Conservation (phyloP, 192 early-diverging fungal genomes). For the Rhizoclosmatium sp. region DNA sequence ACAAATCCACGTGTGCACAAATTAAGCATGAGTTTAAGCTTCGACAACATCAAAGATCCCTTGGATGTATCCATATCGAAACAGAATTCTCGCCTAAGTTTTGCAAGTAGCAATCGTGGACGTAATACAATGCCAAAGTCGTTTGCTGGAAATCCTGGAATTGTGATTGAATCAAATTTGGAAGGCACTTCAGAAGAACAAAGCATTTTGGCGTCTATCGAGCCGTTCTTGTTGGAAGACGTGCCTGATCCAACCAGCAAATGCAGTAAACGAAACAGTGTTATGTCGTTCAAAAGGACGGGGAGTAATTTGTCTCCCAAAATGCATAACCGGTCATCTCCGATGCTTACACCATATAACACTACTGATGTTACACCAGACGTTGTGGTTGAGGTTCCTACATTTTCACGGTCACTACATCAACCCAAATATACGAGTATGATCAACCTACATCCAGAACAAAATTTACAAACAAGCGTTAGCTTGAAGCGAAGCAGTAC, state of each 20-base stretch:
- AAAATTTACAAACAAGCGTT: not conserved
- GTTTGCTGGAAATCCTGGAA: not conserved
- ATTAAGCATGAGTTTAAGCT: no score
- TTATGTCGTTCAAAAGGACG: no score
- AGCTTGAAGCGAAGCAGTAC: not conserved
- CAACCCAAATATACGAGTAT: not conserved
- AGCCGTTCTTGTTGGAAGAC: conserved; percentile 46
- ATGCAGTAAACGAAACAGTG: not conserved
- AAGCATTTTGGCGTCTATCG: conserved; percentile 25
- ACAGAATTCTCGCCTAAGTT: no score
- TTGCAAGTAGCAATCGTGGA: no score
- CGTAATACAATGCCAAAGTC: no score
- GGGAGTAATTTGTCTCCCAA: no score
- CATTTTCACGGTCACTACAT: not conserved
- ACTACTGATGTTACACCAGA: no score
- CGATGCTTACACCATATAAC: no score
- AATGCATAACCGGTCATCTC: no score
- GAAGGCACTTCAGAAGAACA: not conserved
- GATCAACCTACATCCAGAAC: not conserved
- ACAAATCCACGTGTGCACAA: no score
- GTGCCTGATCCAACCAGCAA: conserved; percentile 41
- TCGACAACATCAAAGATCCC: no score
- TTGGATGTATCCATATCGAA: no score
- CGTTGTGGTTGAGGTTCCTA: not conserved
- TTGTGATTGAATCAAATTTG: not conserved